A percentile compares a stretch with the other conserved stretches of the same genome.
Conservation (phyloP, 306 rosid genomes). For the Echinosophora koreensis region DNA sequence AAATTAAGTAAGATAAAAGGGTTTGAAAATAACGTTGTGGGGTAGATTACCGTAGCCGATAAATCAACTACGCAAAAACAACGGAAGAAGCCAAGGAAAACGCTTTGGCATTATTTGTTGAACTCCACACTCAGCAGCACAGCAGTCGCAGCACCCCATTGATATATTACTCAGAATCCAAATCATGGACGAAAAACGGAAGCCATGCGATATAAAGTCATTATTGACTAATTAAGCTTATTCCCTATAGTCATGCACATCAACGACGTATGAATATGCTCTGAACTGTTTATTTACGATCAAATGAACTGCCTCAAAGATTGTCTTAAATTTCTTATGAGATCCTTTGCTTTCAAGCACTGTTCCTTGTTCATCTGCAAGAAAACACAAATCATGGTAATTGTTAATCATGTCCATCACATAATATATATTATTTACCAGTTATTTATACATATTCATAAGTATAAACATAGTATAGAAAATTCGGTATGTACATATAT, state of each 20-base stretch:
- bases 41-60: conserved; percentile 49
- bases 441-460: neutral
- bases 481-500: too few relatives aligned
- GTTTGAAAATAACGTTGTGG: conserved; percentile 35
- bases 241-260: conserved; percentile 24
- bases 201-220: conserved; percentile 9
- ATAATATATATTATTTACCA: neutral
- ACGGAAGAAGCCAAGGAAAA: neutral
- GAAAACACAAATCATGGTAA: neutral
- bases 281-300: conserved; percentile 10
- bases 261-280: neutral
- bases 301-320: conserved; percentile 51
- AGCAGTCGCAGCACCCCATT: conserved; percentile 34
- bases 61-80: conserved; percentile 63
- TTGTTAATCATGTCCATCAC: neutral
- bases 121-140: conserved; percentile 5
- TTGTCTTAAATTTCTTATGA: conserved; percentile 58
- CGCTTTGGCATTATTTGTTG: conserved; percentile 27
- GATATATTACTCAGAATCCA: conserved; percentile 28
- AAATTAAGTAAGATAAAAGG: neutral
- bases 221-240: neutral
- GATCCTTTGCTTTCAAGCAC: conserved; percentile 62
- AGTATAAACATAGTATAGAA: too few relatives aligned
- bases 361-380: conserved; percentile 73
- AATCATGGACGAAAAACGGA: conserved; percentile 18